Conservation (phyloP, 441 rosid species). For the Bruguiera hainesii region DNA sequence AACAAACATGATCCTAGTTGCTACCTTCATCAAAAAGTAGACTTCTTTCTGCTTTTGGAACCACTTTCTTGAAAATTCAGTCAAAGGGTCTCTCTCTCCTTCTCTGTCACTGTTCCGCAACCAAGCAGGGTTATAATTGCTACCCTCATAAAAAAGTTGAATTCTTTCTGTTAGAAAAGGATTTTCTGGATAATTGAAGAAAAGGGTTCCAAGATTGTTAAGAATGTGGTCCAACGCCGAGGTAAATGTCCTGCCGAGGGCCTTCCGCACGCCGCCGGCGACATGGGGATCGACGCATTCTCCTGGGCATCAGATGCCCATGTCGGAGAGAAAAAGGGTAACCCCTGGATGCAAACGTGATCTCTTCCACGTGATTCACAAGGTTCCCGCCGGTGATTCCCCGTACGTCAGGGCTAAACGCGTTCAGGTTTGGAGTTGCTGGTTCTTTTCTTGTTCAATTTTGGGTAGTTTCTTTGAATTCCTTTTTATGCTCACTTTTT, state of each 20-base stretch:
- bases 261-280: slow-evolving; percentile 38
- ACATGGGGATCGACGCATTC: slow-evolving; percentile 28
- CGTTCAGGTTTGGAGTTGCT: slow-evolving; percentile 44
- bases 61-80: not conserved
- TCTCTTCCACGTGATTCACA: slow-evolving; percentile 59
- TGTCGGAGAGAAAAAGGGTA: slow-evolving; percentile 32
- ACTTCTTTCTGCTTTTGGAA: no score
- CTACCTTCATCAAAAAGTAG: no score
- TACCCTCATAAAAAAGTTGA: not conserved
- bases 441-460: slow-evolving; percentile 2
- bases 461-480: not conserved
- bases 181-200: slow-evolving; percentile 13
- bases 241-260: slow-evolving; percentile 18
- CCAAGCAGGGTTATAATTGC: not conserved
- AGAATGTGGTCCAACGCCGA: slow-evolving; percentile 24
- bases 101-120: not conserved
- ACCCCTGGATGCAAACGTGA: slow-evolving; percentile 29
- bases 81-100: not conserved
- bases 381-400: slow-evolving; percentile 74
- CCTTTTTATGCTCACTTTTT: not conserved
- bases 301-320: slow-evolving; percentile 26
- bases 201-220: slow-evolving; percentile 5
- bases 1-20: not conserved
- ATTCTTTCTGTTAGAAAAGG: not conserved
- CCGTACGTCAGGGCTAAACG: slow-evolving; percentile 85